phyloP scores from a whole-genome alignment of 78 protist genomes.

The Cavenderia fasciculata region DNA sequence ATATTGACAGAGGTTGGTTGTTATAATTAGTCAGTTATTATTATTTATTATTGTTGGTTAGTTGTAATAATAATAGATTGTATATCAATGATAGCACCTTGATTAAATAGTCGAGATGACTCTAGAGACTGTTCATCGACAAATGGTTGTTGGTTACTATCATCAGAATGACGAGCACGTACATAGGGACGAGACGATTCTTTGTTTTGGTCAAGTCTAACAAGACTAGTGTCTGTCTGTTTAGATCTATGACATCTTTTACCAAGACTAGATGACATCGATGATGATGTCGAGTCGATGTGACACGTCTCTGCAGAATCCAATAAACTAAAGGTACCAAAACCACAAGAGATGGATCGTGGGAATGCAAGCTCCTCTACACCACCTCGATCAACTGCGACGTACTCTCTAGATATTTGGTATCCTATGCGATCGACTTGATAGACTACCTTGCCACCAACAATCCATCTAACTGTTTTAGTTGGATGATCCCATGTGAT shows the following conservation, averaged over 20 bases:
- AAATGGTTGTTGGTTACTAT: background rate
- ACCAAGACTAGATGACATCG: too few species aligned
- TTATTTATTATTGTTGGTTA: too few species aligned
- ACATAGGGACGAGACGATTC: too few species aligned
- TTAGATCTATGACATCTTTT: too few species aligned
- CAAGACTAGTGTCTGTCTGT: too few species aligned
- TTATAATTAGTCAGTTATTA: too few species aligned
- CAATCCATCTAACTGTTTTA: conserved; percentile 3
- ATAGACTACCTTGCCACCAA: background rate
- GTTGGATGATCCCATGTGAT: background rate
- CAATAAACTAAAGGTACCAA: conserved; percentile 3
- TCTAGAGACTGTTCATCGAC: background rate
- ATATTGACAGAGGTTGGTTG: too few species aligned
- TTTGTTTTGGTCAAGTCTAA: too few species aligned
- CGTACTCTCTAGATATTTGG: background rate
- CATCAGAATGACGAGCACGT: too few species aligned
- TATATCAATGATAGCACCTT: background rate
- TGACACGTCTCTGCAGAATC: background rate
- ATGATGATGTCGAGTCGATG: background rate
- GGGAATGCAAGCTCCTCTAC: conserved; percentile 1
- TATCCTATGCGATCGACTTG: background rate
- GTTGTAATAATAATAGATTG: too few species aligned
- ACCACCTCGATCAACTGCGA: conserved; percentile 20
- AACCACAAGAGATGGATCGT: background rate
- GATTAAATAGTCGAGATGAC: background rate